Conservation (phyloP, 2,329 filamentous ascomycete genomes). For the Colletotrichum tabaci region DNA sequence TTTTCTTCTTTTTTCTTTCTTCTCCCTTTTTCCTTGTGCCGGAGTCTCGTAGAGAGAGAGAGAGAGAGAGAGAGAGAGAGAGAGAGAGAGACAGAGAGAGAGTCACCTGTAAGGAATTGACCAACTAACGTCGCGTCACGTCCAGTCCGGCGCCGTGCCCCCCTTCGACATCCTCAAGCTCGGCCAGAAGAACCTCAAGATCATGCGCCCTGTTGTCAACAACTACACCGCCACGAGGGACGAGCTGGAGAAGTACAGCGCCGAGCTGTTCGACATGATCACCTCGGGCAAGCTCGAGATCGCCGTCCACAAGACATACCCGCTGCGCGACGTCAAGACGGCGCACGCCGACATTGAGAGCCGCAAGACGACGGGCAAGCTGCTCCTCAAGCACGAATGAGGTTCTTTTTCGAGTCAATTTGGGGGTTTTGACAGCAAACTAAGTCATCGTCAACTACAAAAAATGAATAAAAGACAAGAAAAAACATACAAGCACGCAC, state of each 20-base stretch:
- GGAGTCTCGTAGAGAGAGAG: no score
- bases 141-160: conserved; percentile 78
- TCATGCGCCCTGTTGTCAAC: conserved; percentile 82
- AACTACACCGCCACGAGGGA: conserved; percentile 79
- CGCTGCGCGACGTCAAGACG: conserved; percentile 78
- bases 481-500: no score
- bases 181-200: conserved; percentile 80
- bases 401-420: background rate
- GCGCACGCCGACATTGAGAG: conserved; percentile 87
- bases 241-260: conserved; percentile 79
- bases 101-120: no score
- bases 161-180: conserved; percentile 73
- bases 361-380: conserved; percentile 86
- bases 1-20: background rate
- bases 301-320: conserved; percentile 82
- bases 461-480: no score
- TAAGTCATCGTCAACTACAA: no score
- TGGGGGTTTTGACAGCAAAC: no score
- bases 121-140: no score
- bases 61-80: no score
- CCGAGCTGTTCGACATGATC: conserved; percentile 82
- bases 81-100: no score
- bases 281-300: conserved; percentile 78
- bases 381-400: conserved; percentile 77
- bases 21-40: no score